phyloP scores from a whole-genome alignment of 2,329 filamentous ascomycete species.

The Colletotrichum euphorbiae region DNA sequence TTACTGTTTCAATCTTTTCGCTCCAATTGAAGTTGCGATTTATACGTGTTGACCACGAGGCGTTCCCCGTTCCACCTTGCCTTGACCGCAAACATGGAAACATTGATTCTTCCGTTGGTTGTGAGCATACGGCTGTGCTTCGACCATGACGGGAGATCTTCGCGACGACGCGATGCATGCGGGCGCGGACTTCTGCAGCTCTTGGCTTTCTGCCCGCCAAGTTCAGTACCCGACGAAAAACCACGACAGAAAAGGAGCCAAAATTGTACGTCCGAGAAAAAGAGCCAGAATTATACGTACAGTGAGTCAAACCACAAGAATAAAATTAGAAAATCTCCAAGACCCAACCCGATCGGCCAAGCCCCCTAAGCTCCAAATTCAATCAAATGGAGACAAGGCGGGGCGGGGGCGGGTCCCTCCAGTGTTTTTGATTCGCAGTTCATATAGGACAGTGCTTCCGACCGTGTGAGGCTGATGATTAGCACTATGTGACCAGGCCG shows the following conservation, averaged over 20 bases:
- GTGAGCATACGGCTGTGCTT: constrained; percentile 8
- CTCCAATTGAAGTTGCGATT: not conserved
- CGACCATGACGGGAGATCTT: constrained; percentile 17
- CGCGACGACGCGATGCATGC: constrained; percentile 23
- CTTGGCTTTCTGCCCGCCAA: not conserved
- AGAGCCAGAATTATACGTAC: no score
- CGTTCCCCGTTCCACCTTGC: no score
- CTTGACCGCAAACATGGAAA: not conserved
- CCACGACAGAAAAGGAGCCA: no score
- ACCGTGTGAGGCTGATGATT: not conserved
- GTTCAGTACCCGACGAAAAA: no score
- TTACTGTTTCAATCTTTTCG: not conserved
- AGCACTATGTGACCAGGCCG: constrained; percentile 37
- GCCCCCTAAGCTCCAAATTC: constrained; percentile 15
- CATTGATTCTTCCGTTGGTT: not conserved
- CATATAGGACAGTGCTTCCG: not conserved
- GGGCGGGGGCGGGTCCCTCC: no score
- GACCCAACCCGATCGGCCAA: constrained; percentile 4
- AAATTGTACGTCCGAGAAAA: no score
- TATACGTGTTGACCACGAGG: no score
- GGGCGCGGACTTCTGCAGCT: not conserved
- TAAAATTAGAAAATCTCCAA: not conserved
- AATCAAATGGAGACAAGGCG: not conserved
- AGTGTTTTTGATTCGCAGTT: constrained; percentile 22
- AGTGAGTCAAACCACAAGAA: no score